phyloP scores from a whole-genome alignment of 2,329 filamentous ascomycete species.

The Ciborinia camelliae region DNA sequence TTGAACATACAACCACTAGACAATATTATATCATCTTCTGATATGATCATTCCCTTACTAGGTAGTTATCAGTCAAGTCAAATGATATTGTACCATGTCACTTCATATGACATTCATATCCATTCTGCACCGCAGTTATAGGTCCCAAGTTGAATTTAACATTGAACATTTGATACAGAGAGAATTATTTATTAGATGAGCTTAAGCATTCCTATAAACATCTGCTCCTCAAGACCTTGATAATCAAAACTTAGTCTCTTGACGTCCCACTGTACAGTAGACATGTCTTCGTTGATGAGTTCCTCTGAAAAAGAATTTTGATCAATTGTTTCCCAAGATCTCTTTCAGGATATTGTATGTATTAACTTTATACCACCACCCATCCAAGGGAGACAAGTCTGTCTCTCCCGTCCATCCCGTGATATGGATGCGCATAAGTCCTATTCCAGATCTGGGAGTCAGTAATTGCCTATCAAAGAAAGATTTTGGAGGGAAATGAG shows the following conservation, averaged over 20 bases:
- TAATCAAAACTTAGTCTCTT: background rate
- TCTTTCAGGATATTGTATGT: background rate
- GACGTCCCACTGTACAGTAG: background rate
- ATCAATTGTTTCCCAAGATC: background rate
- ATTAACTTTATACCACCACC: background rate
- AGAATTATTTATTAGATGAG: background rate
- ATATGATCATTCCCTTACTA: background rate
- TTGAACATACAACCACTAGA: background rate
- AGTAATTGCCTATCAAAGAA: too few relatives aligned
- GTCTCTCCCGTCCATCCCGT: fast-evolving
- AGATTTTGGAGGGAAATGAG: too few relatives aligned
- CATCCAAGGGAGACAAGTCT: background rate
- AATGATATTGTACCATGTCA: background rate
- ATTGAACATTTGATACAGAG: background rate
- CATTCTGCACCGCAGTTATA: background rate
- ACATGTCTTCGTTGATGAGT: background rate
- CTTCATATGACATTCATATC: background rate
- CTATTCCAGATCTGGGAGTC: too few relatives aligned
- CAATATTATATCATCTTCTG: background rate
- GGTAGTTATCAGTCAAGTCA: background rate
- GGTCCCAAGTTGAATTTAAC: background rate
- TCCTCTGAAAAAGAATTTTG: too few relatives aligned
- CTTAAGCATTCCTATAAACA: background rate
- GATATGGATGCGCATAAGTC: background rate
- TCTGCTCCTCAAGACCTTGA: background rate